Conservation (phyloP, 495 filamentous ascomycete species). For the Lasiosphaeria ovina region DNA sequence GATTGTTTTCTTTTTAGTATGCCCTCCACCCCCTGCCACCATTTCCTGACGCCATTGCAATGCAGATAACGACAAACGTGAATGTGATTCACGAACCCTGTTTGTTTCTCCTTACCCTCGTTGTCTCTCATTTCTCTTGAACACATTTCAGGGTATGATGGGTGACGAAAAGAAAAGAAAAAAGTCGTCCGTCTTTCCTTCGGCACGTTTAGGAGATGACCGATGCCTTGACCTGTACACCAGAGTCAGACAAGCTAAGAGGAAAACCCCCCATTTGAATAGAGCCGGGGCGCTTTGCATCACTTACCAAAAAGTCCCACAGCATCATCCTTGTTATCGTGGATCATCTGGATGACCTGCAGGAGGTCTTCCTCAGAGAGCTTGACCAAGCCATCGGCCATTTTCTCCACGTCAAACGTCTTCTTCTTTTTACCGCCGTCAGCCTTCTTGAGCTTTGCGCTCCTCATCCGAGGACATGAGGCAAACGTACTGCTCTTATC, state of each 20-base stretch:
- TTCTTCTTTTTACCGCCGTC: conserved; percentile 80
- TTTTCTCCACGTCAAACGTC: conserved; percentile 90
- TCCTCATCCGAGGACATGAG: conserved; percentile 74
- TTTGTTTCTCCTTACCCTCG: neutral
- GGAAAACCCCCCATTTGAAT: neutral
- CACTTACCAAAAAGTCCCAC: conserved; percentile 72
- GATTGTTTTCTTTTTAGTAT: neutral
- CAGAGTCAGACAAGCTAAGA: neutral
- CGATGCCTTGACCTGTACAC: conserved; percentile 25
- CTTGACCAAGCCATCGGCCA: conserved; percentile 66
- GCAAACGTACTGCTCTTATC: too few relatives aligned
- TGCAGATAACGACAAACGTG: conserved; percentile 7
- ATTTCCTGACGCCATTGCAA: conserved; percentile 11
- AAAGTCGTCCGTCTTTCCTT: too few relatives aligned
- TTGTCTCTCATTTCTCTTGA: neutral
- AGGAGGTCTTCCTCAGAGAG: conserved; percentile 66
- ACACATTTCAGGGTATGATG: too few relatives aligned
- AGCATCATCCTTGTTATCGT: conserved; percentile 93
- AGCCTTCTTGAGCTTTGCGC: conserved; percentile 57
- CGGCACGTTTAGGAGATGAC: conserved; percentile 16
- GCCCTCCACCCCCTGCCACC: neutral
- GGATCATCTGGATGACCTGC: conserved; percentile 94
- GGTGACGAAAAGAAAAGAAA: neutral
- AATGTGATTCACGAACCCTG: neutral
- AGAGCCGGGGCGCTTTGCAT: neutral